Evolutionary conservation across 2,329 filamentous ascomycete species (phyloP).

Genomic region (Coniella vitis): DNA sequence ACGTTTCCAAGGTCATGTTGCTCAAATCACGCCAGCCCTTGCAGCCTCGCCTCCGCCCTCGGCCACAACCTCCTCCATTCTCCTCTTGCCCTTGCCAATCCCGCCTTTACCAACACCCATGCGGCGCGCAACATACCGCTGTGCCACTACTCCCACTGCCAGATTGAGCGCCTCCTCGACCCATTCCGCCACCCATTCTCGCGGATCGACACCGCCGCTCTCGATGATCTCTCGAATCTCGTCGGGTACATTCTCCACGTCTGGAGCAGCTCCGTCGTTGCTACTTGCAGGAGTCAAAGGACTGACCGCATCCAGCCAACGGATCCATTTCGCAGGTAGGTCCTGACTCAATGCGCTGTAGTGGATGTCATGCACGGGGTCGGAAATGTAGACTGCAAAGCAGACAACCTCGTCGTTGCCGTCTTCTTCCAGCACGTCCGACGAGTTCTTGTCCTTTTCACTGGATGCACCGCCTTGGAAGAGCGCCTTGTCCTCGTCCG

Average conservation of each 20-base stretch:
- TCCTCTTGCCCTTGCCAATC: constrained; percentile 55
- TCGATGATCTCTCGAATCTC: constrained; percentile 84
- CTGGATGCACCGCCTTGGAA: constrained; percentile 54
- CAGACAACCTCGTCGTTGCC: constrained; percentile 56
- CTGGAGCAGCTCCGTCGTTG: constrained; percentile 35
- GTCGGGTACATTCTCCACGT: constrained; percentile 53
- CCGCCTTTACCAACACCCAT: constrained; percentile 92
- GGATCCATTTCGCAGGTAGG: constrained; percentile 77
- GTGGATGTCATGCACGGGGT: constrained; percentile 85
- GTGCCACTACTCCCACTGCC: constrained; percentile 77
- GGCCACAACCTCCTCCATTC: constrained; percentile 47
- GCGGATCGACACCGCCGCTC: constrained; percentile 70
- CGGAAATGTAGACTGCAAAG: constrained; percentile 74
- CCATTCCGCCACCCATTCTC: constrained; percentile 98
- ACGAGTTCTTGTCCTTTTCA: constrained; percentile 49
- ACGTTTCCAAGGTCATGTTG: not conserved
- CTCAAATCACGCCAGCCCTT: constrained; percentile 47
- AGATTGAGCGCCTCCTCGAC: constrained; percentile 79
- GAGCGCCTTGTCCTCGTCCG: constrained; percentile 56
- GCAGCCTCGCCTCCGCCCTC: constrained; percentile 55
- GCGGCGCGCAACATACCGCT: constrained; percentile 86
- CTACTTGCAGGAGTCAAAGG: constrained; percentile 47
- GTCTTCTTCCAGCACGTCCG: constrained; percentile 43
- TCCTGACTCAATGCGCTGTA: constrained; percentile 79
- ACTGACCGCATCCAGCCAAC: constrained; percentile 79